Evolutionary conservation across 345 rosid genomes (phyloP).

Genomic region (Salix udensis): DNA sequence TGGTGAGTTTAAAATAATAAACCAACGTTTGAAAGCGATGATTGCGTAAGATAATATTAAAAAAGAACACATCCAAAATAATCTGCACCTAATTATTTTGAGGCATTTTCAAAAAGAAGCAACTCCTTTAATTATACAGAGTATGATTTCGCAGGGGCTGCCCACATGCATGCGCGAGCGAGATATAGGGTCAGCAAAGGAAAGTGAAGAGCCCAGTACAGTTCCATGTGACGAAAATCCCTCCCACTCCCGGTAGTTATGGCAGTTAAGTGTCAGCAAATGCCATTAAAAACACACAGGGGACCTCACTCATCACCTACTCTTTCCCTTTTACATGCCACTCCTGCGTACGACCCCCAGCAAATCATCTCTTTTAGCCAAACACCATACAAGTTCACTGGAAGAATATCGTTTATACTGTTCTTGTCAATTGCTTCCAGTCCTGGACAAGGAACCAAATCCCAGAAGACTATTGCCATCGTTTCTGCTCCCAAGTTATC

Average conservation of each 20-base stretch:
- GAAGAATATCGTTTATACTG: too few species aligned
- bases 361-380: too few species aligned
- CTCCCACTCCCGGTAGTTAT: constrained; percentile 24
- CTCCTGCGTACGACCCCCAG: too few species aligned
- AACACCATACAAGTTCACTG: too few species aligned
- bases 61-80: not conserved
- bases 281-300: not conserved
- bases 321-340: too few species aligned
- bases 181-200: not conserved
- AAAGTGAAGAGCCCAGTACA: not conserved
- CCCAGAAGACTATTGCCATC: not conserved
- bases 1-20: too few species aligned
- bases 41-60: not conserved
- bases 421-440: not conserved
- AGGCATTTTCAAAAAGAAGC: not conserved
- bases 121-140: not conserved
- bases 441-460: not conserved
- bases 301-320: not conserved
- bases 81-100: not conserved
- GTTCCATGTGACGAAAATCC: constrained; percentile 9
- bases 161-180: not conserved
- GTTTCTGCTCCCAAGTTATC: not conserved
- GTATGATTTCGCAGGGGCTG: not conserved
- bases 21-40: too few species aligned
- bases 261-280: constrained; percentile 28